Conservation (phyloP, 805 yeast species). For the Dipodascopsis tothii region DNA sequence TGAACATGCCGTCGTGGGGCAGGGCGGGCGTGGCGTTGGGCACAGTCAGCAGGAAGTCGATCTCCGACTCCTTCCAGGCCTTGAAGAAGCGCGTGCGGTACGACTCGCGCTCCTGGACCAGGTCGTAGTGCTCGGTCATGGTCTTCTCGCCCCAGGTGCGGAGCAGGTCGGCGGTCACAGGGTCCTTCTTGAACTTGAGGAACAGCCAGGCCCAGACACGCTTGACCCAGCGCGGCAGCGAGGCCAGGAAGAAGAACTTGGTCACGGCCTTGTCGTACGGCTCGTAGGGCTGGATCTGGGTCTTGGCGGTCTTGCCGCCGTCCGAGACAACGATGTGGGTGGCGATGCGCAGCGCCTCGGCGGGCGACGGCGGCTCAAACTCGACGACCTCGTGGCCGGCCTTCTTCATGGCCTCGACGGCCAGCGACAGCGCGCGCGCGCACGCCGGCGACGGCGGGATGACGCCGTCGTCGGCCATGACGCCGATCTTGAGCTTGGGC, state of each 20-base stretch:
- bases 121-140: conserved; percentile 33
- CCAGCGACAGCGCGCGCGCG: conserved; percentile 35
- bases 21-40: conserved; percentile 41
- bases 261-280: conserved; percentile 34
- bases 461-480: conserved; percentile 43
- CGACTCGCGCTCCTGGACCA: conserved; percentile 32
- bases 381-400: conserved; percentile 44
- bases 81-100: conserved; percentile 31
- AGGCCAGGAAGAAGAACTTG: conserved; percentile 29
- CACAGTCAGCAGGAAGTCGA: conserved; percentile 35
- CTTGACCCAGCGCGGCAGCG: conserved; percentile 33
- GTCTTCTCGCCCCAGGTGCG: conserved; percentile 33
- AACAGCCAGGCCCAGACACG: conserved; percentile 33
- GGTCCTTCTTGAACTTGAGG: conserved; percentile 31
- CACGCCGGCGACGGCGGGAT: conserved; percentile 47
- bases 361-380: conserved; percentile 43
- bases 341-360: conserved; percentile 54
- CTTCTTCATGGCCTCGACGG: conserved; percentile 35
- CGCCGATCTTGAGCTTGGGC: conserved; percentile 40
- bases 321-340: conserved; percentile 35
- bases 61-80: conserved; percentile 34
- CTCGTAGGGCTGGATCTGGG: conserved; percentile 28
- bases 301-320: conserved; percentile 28
- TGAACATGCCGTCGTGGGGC: conserved; percentile 33
- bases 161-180: conserved; percentile 34